Conservation (phyloP, 768 basidiomycete species). For the Paxillus rubicundulus region DNA sequence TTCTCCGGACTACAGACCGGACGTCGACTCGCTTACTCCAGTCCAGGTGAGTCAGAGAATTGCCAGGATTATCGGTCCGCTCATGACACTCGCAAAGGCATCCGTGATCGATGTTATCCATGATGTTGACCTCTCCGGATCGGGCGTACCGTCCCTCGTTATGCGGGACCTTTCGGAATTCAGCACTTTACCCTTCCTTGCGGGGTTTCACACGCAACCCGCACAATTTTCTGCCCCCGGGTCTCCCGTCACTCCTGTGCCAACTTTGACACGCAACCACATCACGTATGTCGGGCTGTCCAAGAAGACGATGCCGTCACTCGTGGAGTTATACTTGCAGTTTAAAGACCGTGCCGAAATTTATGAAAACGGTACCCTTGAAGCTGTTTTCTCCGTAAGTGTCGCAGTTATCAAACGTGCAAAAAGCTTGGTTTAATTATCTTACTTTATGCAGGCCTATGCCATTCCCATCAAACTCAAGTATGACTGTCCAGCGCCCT, state of each 20-base stretch:
- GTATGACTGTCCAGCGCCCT: constrained; percentile 90
- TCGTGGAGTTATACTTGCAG: constrained; percentile 72
- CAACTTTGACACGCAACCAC: constrained; percentile 47
- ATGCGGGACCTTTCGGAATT: constrained; percentile 86
- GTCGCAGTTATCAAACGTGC: not conserved
- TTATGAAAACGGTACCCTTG: constrained; percentile 80
- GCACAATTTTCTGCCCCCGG: constrained; percentile 1
- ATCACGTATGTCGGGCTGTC: constrained; percentile 89
- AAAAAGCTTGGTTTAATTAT: not conserved
- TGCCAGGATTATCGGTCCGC: not conserved
- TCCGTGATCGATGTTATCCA: constrained; percentile 71
- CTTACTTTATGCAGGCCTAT: constrained; percentile 55
- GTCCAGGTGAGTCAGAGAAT: constrained; percentile 56
- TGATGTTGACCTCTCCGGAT: constrained; percentile 59
- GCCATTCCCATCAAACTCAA: constrained; percentile 91
- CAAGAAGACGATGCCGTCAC: constrained; percentile 82
- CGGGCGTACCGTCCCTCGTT: constrained; percentile 67
- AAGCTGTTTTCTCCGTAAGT: constrained; percentile 74
- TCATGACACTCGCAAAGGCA: constrained; percentile 41
- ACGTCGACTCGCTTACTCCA: constrained; percentile 78
- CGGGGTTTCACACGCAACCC: constrained; percentile 60
- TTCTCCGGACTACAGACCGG: constrained; percentile 86
- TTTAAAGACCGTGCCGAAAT: constrained; percentile 62
- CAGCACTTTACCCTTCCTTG: constrained; percentile 81
- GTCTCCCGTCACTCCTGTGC: constrained; percentile 9